Conservation (phyloP, 148 eudicot genomes). For the Rhododendron vialii region DNA sequence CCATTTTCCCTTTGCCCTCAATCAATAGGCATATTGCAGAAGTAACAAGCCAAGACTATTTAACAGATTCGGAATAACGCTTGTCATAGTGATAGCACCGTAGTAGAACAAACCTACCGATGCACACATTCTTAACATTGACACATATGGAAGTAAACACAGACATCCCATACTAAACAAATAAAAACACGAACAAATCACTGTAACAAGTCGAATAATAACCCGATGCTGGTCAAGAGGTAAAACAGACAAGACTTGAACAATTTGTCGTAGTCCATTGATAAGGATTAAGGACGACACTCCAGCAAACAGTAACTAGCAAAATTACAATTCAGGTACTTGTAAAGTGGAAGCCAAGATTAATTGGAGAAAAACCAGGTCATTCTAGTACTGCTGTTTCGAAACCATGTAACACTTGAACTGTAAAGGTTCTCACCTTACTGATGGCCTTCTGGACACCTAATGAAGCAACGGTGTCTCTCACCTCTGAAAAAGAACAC, state of each 20-base stretch:
- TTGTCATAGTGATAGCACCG: background rate
- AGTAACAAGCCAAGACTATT: background rate
- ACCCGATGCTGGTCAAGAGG: background rate
- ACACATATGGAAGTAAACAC: background rate
- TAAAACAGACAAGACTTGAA: background rate
- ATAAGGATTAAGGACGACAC: background rate
- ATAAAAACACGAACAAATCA: background rate
- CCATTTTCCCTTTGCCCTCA: background rate
- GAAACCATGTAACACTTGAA: background rate
- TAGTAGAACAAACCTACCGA: background rate
- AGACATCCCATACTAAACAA: background rate
- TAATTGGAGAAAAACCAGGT: background rate
- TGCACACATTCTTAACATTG: background rate
- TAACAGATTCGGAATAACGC: background rate
- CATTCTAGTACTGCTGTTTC: background rate
- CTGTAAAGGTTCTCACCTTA: constrained; percentile 34
- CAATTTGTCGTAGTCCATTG: background rate
- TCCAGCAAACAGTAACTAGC: background rate
- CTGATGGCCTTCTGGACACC: constrained; percentile 47
- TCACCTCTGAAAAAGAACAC: constrained; percentile 44
- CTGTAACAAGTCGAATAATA: background rate
- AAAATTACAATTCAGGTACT: background rate
- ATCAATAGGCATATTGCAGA: background rate
- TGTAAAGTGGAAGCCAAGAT: background rate
- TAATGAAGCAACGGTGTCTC: constrained; percentile 44